phyloP scores from a whole-genome alignment of 495 filamentous ascomycete species.

The Aspergillus cristatus region DNA sequence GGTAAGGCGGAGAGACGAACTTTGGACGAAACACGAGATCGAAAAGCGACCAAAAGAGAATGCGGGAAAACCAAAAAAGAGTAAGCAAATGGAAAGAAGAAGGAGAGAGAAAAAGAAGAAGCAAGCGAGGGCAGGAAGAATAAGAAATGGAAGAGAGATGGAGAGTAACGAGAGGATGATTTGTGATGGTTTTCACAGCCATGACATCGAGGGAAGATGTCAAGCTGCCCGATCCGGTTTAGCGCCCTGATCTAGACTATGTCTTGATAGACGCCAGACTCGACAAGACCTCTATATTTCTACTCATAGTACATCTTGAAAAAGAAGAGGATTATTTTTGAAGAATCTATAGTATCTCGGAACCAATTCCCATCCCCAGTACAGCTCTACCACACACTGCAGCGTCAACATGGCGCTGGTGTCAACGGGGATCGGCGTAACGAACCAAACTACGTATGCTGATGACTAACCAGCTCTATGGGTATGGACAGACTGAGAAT shows the following conservation, averaged over 20 bases:
- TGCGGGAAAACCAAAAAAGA: slow-evolving; percentile 5
- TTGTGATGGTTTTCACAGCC: slow-evolving; percentile 13
- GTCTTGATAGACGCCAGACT: too few relatives aligned
- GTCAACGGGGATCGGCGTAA: too few relatives aligned
- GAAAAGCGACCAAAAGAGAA: neutral
- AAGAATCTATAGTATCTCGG: too few relatives aligned
- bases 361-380: too few relatives aligned
- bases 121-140: slow-evolving; percentile 7
- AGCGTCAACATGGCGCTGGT: too few relatives aligned
- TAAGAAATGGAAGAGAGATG: slow-evolving; percentile 3
- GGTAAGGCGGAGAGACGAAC: neutral
- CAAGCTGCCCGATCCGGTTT: slow-evolving; percentile 19
- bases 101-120: slow-evolving; percentile 8
- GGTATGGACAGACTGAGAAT: too few relatives aligned
- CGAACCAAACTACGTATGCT: too few relatives aligned
- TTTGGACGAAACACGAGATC: neutral
- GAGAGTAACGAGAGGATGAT: slow-evolving; percentile 10
- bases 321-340: too few relatives aligned
- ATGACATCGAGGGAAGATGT: slow-evolving; percentile 23
- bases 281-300: too few relatives aligned
- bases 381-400: too few relatives aligned
- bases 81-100: slow-evolving; percentile 3
- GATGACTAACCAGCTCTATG: too few relatives aligned
- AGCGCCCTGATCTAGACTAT: slow-evolving; percentile 6
- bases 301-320: too few relatives aligned